phyloP scores from a whole-genome alignment of 2,329 filamentous ascomycete species.

The Fusarium scirpi region DNA sequence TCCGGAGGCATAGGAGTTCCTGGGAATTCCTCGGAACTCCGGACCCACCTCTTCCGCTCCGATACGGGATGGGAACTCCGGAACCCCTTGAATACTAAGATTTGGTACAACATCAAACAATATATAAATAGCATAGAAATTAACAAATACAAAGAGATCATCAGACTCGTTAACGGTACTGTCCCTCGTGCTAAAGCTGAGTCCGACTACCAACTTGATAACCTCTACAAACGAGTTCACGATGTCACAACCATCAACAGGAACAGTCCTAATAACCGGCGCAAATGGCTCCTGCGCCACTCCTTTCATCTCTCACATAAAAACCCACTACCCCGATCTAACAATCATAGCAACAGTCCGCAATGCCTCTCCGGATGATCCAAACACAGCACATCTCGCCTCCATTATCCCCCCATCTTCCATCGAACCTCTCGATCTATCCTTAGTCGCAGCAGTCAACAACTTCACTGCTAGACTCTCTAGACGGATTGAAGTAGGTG shows the following conservation, averaged over 20 bases:
- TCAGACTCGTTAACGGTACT: rapidly evolving
- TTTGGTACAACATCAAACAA: background rate
- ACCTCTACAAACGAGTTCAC: background rate
- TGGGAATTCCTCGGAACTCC: slow-evolving; percentile 35
- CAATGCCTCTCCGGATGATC: slow-evolving; percentile 46
- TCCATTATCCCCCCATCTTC: slow-evolving; percentile 29
- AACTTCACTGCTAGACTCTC: slow-evolving; percentile 19
- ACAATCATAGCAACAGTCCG: slow-evolving; percentile 52
- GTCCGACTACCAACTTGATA: too few species aligned
- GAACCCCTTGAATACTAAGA: background rate
- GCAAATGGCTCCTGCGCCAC: slow-evolving; percentile 53
- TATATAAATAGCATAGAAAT: background rate
- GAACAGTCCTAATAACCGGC: slow-evolving; percentile 53
- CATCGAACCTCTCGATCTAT: slow-evolving; percentile 36
- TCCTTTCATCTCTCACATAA: slow-evolving; percentile 25
- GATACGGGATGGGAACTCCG: background rate
- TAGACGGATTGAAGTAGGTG: background rate
- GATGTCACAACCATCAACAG: slow-evolving; percentile 41
- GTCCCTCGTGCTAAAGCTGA: background rate
- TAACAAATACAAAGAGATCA: rapidly evolving
- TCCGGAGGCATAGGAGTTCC: slow-evolving; percentile 19
- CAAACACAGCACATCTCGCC: slow-evolving; percentile 48
- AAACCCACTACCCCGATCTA: slow-evolving; percentile 29
- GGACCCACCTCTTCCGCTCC: background rate
- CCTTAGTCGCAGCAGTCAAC: slow-evolving; percentile 7